Evolutionary conservation across 495 filamentous ascomycete genomes (phyloP).

Genomic region (Podospora appendiculata): DNA sequence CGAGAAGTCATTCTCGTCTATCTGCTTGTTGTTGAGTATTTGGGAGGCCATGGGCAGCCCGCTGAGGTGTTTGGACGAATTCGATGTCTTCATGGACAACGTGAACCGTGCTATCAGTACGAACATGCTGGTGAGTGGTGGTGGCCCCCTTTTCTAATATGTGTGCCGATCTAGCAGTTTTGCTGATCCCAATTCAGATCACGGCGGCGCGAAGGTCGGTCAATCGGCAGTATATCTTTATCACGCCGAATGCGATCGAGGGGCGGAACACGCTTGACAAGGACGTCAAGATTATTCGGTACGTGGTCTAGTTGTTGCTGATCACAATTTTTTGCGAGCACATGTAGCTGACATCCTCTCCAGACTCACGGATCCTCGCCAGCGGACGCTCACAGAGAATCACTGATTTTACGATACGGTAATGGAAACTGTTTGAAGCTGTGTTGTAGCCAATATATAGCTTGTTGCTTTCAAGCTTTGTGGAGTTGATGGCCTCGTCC

Average conservation of each 20-base stretch:
- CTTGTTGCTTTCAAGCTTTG: no score
- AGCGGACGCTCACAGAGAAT: slow-evolving; percentile 31
- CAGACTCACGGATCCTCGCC: slow-evolving; percentile 55
- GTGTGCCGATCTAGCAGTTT: not conserved
- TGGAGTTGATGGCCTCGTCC: no score
- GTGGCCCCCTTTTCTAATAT: not conserved
- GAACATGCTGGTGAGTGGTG: slow-evolving; percentile 74
- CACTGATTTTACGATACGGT: slow-evolving; percentile 8
- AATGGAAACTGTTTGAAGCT: not conserved
- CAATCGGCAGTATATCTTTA: slow-evolving; percentile 90
- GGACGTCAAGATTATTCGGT: slow-evolving; percentile 84
- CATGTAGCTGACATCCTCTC: slow-evolving; percentile 7
- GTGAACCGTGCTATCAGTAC: slow-evolving; percentile 92
- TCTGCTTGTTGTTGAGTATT: slow-evolving; percentile 82
- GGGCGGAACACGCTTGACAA: slow-evolving; percentile 54
- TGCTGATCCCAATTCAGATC: slow-evolving; percentile 43
- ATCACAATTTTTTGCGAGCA: no score
- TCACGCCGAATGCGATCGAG: slow-evolving; percentile 86
- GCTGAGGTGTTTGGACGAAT: slow-evolving; percentile 92
- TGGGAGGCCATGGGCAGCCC: slow-evolving; percentile 99
- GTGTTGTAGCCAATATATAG: not conserved
- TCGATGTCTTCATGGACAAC: slow-evolving; percentile 98
- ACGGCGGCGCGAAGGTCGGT: slow-evolving; percentile 74
- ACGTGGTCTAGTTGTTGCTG: slow-evolving; percentile 22
- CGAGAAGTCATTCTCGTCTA: slow-evolving; percentile 95